A percentile compares a stretch with the other conserved stretches of the same genome.
Conservation (phyloP, 2,329 filamentous ascomycete species). For the Sclerotinia borealis region DNA sequence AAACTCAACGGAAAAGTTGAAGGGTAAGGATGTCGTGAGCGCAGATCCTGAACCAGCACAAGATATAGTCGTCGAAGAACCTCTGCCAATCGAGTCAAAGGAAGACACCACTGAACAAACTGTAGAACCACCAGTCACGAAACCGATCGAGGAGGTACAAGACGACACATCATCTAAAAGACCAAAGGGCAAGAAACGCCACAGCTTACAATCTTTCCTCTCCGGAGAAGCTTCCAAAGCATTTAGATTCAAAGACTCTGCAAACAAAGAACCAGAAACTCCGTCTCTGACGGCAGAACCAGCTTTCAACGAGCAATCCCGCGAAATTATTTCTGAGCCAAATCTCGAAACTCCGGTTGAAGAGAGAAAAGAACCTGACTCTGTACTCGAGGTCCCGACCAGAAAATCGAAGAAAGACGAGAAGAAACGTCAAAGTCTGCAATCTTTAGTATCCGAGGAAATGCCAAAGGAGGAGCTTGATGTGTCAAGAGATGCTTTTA, state of each 20-base stretch:
- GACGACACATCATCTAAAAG: neutral
- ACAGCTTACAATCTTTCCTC: slow-evolving; percentile 1
- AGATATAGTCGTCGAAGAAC: neutral
- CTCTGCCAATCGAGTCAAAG: neutral
- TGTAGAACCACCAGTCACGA: neutral
- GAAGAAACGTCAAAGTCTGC: slow-evolving; percentile 15
- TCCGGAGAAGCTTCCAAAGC: slow-evolving; percentile 1
- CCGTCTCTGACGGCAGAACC: neutral
- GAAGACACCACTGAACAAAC: neutral
- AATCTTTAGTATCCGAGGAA: neutral
- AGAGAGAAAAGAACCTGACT: neutral
- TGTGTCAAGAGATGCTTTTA: neutral
- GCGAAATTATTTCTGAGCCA: neutral
- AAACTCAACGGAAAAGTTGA: slow-evolving; percentile 36
- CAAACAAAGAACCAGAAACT: neutral
- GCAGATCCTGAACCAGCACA: neutral
- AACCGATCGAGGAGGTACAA: neutral
- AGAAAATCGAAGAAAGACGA: slow-evolving; percentile 25
- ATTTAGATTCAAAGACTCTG: neutral
- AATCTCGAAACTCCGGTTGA: neutral
- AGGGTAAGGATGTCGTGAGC: neutral
- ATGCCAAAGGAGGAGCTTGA: neutral
- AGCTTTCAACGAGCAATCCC: neutral
- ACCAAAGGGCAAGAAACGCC: neutral
- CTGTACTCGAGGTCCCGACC: neutral